Evolutionary conservation across 2,329 filamentous ascomycete genomes (phyloP).

Genomic region (Uncinocarpus reesii): DNA sequence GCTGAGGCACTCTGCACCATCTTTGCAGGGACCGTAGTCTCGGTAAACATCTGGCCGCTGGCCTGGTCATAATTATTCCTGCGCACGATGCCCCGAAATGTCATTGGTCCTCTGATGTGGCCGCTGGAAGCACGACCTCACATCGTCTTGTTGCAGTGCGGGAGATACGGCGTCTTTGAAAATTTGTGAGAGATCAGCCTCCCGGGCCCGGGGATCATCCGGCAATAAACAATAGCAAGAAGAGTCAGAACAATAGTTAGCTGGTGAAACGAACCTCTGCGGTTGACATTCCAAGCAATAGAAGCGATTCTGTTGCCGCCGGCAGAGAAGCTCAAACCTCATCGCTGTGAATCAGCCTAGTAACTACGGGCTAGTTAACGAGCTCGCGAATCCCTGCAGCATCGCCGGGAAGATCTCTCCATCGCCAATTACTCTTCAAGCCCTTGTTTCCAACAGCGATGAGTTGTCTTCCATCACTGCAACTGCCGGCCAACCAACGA

Average conservation of each 20-base stretch:
- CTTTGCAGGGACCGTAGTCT: constrained; percentile 12
- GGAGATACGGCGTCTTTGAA: not conserved
- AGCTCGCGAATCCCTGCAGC: no score
- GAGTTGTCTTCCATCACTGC: no score
- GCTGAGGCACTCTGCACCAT: constrained; percentile 5
- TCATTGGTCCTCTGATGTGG: constrained; percentile 4
- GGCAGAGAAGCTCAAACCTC: not conserved
- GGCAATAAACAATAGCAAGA: constrained; percentile 8
- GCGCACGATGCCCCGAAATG: not conserved
- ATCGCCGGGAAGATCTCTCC: no score
- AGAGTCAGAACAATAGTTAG: not conserved
- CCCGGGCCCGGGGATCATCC: not conserved
- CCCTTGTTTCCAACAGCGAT: no score
- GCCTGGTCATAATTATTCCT: constrained; percentile 14
- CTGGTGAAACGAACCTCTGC: no score
- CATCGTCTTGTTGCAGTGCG: not conserved
- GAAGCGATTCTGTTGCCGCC: constrained; percentile 4
- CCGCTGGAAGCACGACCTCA: not conserved
- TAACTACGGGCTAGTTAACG: no score
- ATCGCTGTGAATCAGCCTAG: no score
- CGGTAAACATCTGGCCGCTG: constrained; percentile 19
- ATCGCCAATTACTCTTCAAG: no score
- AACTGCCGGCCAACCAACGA: no score
- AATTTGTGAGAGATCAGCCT: not conserved
- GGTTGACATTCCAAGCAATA: not conserved